Evolutionary conservation across 345 rosid species (phyloP), one percentile per base, ranked within the genome.

Genomic region (Excoecaria agallocha): DNA sequence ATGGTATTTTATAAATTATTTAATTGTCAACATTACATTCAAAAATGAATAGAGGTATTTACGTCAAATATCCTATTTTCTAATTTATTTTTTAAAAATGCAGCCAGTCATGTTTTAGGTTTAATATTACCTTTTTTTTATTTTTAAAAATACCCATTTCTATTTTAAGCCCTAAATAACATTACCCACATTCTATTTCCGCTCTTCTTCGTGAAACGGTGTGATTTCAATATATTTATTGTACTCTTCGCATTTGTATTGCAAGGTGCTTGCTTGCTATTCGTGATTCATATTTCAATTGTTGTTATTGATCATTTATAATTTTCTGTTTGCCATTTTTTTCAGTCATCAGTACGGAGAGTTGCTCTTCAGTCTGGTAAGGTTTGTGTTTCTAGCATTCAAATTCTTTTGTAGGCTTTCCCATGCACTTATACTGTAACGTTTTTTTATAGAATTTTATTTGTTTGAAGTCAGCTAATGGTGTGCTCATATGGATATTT

Each of bases 281-380:
- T 52, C 38, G 50, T 25, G 48, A 69, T 11, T 46, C 35, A 7
- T 1, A 8, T 52, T 17, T 37, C 38, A 49, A 24, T 68, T 16
- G 8, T 45, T 70, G 35, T 24, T 61, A 58, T 30, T 76, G 50
- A 66, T 71, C 5, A 17, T 11, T 57, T 74, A 62, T n/a, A 52
- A 52, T 54, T 1, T n/a, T 57, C 9, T 52, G 6, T 35, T 70
- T 71, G 4, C 30, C 59, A 43, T 60, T 74, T 63, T 10, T 83
- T 85, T 60, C 86, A 93, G 99, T 95, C 99, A 4, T 90, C 98
- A 6, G 87, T 93, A 79, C 89, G 98, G 73, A 87, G 76, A 86
- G 94, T 93, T 56, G 82, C 73, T 84, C 88, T 93, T 56, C 79
- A 68, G 62, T 91, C 89, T 13, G 99, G 98, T 66, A 84, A 90